Conservation (phyloP, 345 rosid species). For the Dovyalis caffra region DNA sequence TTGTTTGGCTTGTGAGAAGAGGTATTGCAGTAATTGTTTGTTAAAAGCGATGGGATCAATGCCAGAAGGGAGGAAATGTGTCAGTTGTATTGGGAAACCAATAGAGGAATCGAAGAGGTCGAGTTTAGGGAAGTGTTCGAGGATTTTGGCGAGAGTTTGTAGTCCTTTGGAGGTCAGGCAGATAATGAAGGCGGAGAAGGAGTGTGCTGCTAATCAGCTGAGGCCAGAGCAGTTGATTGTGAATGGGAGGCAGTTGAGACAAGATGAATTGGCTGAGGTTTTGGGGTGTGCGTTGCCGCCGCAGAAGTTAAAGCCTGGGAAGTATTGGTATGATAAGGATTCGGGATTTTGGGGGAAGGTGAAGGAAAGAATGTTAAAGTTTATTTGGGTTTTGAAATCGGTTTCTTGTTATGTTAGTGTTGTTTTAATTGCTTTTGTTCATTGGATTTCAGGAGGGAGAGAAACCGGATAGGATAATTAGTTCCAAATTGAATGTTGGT, state of each 20-base stretch:
- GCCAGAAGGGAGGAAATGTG: slow-evolving; percentile 79
- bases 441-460: slow-evolving; percentile 54
- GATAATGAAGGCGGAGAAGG: slow-evolving; percentile 68
- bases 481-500: slow-evolving; percentile 51
- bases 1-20: slow-evolving; percentile 60
- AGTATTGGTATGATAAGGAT: slow-evolving; percentile 98
- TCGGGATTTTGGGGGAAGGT: slow-evolving; percentile 94
- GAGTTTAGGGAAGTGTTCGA: slow-evolving; percentile 47
- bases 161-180: slow-evolving; percentile 53
- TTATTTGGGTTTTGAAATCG: background rate
- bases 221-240: slow-evolving; percentile 60
- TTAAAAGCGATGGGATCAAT: slow-evolving; percentile 72
- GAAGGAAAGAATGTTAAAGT: background rate
- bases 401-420: too few relatives aligned
- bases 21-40: slow-evolving; percentile 60
- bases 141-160: slow-evolving; percentile 41
- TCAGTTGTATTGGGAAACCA: slow-evolving; percentile 49
- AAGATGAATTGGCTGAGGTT: slow-evolving; percentile 48
- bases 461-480: slow-evolving; percentile 59
- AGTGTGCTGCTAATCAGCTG: slow-evolving; percentile 56
- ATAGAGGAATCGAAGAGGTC: slow-evolving; percentile 52
- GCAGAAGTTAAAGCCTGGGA: slow-evolving; percentile 83
- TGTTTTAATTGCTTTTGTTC: background rate
- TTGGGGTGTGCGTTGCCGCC: slow-evolving; percentile 58
- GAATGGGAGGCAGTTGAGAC: slow-evolving; percentile 48